These are phyloP conservation scores for Mrakia gelida DNA, from an alignment of 768 basidiomycete genomes.

Conservation along the genomic window DNA sequence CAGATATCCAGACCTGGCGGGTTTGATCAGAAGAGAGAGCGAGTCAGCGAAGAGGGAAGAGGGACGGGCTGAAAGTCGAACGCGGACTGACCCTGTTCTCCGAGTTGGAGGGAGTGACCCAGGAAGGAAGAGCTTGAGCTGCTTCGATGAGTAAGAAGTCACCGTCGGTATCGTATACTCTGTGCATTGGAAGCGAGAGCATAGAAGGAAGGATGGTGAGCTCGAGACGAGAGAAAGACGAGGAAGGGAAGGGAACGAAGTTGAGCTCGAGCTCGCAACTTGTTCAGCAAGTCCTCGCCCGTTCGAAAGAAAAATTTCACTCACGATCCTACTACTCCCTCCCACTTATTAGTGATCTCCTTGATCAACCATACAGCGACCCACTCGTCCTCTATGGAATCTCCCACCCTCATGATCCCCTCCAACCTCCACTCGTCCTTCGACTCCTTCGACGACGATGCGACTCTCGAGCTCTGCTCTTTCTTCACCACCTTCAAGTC, in stretches of 20 bases:
- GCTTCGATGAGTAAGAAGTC: slow-evolving; percentile 96
- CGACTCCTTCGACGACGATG: no score
- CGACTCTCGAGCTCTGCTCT: not conserved
- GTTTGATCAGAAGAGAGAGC: slow-evolving; percentile 35
- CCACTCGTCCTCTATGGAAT: slow-evolving; percentile 99
- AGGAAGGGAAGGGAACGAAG: not conserved
- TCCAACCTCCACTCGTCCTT: slow-evolving; percentile 56
- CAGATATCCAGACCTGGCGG: slow-evolving; percentile 82
- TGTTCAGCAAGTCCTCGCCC: not conserved
- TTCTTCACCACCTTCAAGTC: slow-evolving; percentile 13
- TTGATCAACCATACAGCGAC: slow-evolving; percentile 81
- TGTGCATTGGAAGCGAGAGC: slow-evolving; percentile 37
- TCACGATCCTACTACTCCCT: slow-evolving; percentile 70
- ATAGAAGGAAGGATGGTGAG: not conserved
- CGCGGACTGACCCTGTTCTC: slow-evolving; percentile 68
- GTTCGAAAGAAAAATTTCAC: slow-evolving; percentile 34
- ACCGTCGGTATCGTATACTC: slow-evolving; percentile 84
- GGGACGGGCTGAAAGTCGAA: no score
- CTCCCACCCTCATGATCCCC: slow-evolving; percentile 85
- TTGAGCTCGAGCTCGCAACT: not conserved
- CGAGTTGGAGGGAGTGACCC: slow-evolving; percentile 87
- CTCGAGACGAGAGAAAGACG: no score
- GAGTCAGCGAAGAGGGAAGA: slow-evolving; percentile 44
- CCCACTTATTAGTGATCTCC: slow-evolving; percentile 69
- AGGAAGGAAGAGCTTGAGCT: slow-evolving; percentile 77